These are phyloP conservation scores for Naegleria lovaniensis DNA, from an alignment of 208 protist genomes.

Conservation along the genomic window DNA sequence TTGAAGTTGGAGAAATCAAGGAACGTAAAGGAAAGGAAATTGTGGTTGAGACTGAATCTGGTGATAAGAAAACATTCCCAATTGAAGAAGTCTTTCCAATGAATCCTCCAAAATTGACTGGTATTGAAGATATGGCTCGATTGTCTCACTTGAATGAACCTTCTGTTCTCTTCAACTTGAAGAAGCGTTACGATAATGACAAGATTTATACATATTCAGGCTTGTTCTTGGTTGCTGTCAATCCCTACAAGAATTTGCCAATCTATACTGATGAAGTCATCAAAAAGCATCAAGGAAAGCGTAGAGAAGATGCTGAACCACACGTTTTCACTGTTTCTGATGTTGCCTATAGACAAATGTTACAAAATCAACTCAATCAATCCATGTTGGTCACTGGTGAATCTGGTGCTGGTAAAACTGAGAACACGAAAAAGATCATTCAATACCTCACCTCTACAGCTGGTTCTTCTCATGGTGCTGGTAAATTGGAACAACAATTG, in stretches of 20 bases:
- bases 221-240: slow-evolving; percentile 38
- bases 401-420: slow-evolving; percentile 74
- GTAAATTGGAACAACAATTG: slow-evolving; percentile 45
- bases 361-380: slow-evolving; percentile 41
- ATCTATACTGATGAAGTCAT: slow-evolving; percentile 30
- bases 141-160: slow-evolving; percentile 28
- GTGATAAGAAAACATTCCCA: not conserved
- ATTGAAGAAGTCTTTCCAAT: not conserved
- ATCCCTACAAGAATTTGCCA: slow-evolving; percentile 37
- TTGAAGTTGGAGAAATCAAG: slow-evolving; percentile 11
- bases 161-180: slow-evolving; percentile 24
- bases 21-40: not conserved
- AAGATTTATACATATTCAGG: slow-evolving; percentile 37
- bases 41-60: not conserved
- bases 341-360: slow-evolving; percentile 48
- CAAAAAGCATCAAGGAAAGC: not conserved
- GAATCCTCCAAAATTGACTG: not conserved
- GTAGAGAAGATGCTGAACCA: slow-evolving; percentile 24
- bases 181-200: slow-evolving; percentile 21
- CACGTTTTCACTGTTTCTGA: slow-evolving; percentile 42
- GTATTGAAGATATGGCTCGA: slow-evolving; percentile 23
- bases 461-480: slow-evolving; percentile 25
- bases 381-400: slow-evolving; percentile 64
- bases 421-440: slow-evolving; percentile 58
- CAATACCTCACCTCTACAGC: slow-evolving; percentile 54